Base-by-base conservation (phyloP, 1,284 basidiomycete genomes). In the Malassezia pachydermatis region DNA sequence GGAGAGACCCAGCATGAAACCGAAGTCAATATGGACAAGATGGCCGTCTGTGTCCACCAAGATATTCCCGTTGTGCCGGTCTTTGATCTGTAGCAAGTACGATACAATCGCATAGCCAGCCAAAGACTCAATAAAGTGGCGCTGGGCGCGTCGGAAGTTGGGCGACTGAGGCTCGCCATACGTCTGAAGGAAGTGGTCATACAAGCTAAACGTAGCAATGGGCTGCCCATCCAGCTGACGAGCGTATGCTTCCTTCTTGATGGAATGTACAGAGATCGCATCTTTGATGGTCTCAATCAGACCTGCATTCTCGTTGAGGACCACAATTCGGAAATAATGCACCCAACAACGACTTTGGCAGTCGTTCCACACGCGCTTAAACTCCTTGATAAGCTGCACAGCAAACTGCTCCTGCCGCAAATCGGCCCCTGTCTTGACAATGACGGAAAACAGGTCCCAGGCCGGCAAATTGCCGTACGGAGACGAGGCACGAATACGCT, bases 1-100 rank as follows among this genome's bases (percentile, higher is more conserved):
- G 5, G 88, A 89, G 84, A 86, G 43, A 28, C 68, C 68, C 3
- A 99, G 79, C 79, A 99, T 94, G 76, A 98, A 98, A 0, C 94
- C 94, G 72, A 98, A 99, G 74, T 98, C 94, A 59, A 96, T 96
- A 73, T 96, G 62, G 51, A 92, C 81, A 14, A 92, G 76, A 63
- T 94, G 90, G 0, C 94, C 94, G 40, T 94, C 86, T 44, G 87
- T 80, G 73, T 98, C 94, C 30, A 99, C 76, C 4, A 99, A 79
- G 52, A 99, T 98, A 71, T 98, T 99, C 38, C 94, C 94, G 65
- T 99, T 99, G 71, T 99, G 94, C 20, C 94, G 81, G 74, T 98
- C 92, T 74, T 99, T 99, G 74, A 99, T 86, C 76, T 98, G 94
- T 3, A 99, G 79, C 19, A 98, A 81, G 73, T 88, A 96, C 10